Evolutionary conservation across 2,329 filamentous ascomycete genomes (phyloP).

Genomic region (Chaetothyriales sp.): DNA sequence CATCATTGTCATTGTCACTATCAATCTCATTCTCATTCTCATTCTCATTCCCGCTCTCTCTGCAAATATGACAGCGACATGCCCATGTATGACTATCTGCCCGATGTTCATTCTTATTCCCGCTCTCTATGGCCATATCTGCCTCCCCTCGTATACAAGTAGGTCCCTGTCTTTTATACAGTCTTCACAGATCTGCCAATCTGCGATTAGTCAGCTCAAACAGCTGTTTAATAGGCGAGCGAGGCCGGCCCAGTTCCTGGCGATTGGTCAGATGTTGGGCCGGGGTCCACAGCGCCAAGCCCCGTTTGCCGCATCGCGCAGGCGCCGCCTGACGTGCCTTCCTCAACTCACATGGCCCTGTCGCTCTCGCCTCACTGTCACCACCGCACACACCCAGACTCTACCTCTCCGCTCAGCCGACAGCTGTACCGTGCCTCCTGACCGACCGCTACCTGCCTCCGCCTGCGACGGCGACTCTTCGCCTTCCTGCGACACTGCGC

Average conservation of each 20-base stretch:
- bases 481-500: neutral
- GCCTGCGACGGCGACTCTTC: neutral
- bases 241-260: too few relatives aligned
- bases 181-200: too few relatives aligned
- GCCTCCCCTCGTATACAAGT: too few relatives aligned
- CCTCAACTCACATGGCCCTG: neutral
- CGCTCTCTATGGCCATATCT: too few relatives aligned
- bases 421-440: neutral
- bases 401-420: neutral
- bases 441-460: neutral
- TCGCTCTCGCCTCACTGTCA: neutral
- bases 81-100: too few relatives aligned
- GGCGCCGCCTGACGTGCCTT: neutral
- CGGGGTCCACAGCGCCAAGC: neutral
- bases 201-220: too few relatives aligned
- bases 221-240: too few relatives aligned
- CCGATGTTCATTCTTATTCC: too few relatives aligned
- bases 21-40: neutral
- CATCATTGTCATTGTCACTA: neutral
- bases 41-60: neutral
- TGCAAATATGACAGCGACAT: constrained; percentile 1
- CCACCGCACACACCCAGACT: neutral
- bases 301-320: neutral
- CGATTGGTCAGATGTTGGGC: neutral
- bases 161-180: too few relatives aligned